Conservation (phyloP, 345 rosid species). For the Melastoma malabathricum region DNA sequence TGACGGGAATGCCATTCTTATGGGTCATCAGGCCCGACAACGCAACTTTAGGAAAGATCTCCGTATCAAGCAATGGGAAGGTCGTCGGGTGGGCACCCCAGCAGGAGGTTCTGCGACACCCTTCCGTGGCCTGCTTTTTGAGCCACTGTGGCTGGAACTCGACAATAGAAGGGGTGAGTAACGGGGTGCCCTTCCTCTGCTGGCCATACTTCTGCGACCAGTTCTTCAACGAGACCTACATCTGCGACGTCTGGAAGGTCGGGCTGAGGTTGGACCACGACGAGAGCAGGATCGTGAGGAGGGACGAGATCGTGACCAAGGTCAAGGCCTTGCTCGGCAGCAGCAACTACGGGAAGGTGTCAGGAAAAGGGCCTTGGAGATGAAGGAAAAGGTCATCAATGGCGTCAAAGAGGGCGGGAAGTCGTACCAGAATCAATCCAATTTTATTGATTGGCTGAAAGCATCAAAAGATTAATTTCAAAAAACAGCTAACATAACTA, state of each 20-base stretch:
- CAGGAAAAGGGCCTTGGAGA: slow-evolving; percentile 3
- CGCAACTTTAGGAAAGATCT: slow-evolving; percentile 8
- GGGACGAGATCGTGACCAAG: slow-evolving; percentile 14
- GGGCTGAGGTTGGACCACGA: slow-evolving; percentile 13
- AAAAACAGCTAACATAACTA: no score
- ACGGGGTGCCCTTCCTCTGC: slow-evolving; percentile 22
- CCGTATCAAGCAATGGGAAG: slow-evolving; percentile 11
- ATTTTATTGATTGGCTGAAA: no score
- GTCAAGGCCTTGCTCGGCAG: slow-evolving; percentile 5
- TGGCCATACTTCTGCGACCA: slow-evolving; percentile 28
- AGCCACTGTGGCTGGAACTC: slow-evolving; percentile 37
- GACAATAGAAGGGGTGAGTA: slow-evolving; percentile 19
- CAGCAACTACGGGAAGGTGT: neutral
- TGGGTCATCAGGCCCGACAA: slow-evolving; percentile 18
- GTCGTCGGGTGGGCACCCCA: slow-evolving; percentile 25
- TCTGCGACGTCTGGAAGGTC: slow-evolving; percentile 18
- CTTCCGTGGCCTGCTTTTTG: slow-evolving; percentile 21
- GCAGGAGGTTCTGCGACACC: slow-evolving; percentile 17
- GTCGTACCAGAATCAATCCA: neutral
- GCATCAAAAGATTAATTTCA: no score
- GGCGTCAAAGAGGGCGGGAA: slow-evolving; percentile 3
- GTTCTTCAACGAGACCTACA: slow-evolving; percentile 16
- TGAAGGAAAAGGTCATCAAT: neutral
- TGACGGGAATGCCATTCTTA: slow-evolving; percentile 12
- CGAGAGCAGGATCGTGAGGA: slow-evolving; percentile 12